Evolutionary conservation across 768 basidiomycete genomes (phyloP).

Genomic region (Termitomyces sp.): DNA sequence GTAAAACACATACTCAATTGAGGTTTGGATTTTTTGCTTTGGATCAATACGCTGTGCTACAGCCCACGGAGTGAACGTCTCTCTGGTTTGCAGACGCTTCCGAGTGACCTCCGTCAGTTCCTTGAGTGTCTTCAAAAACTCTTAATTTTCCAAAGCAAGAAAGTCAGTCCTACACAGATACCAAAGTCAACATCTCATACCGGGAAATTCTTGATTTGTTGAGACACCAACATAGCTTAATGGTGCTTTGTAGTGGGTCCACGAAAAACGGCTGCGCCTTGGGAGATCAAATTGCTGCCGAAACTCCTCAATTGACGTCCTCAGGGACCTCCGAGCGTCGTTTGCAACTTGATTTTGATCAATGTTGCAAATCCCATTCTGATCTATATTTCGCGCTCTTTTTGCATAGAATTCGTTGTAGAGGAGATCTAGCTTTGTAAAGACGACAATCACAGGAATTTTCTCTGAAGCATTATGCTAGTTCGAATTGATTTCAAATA

Average conservation of each 20-base stretch:
- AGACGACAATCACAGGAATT: too few relatives aligned
- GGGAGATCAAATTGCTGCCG: neutral
- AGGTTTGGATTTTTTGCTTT: too few relatives aligned
- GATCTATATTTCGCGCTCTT: neutral
- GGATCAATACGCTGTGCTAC: neutral
- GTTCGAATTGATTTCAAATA: too few relatives aligned
- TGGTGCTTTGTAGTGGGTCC: too few relatives aligned
- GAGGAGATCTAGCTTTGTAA: too few relatives aligned
- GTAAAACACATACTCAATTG: too few relatives aligned
- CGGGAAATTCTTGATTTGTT: too few relatives aligned
- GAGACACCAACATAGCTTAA: neutral
- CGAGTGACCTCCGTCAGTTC: neutral
- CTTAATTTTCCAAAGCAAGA: neutral
- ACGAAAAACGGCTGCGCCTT: neutral
- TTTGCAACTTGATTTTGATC: neutral
- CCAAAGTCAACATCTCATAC: too few relatives aligned
- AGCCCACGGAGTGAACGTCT: neutral
- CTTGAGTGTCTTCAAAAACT: neutral
- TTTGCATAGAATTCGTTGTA: neutral
- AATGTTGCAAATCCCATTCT: neutral
- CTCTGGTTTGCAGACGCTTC: neutral
- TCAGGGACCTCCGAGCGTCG: neutral
- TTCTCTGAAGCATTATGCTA: too few relatives aligned
- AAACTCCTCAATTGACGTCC: neutral
- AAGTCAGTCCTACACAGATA: too few relatives aligned